Conservation (phyloP, 2,329 filamentous ascomycete species). For the Aspergillus tanneri region DNA sequence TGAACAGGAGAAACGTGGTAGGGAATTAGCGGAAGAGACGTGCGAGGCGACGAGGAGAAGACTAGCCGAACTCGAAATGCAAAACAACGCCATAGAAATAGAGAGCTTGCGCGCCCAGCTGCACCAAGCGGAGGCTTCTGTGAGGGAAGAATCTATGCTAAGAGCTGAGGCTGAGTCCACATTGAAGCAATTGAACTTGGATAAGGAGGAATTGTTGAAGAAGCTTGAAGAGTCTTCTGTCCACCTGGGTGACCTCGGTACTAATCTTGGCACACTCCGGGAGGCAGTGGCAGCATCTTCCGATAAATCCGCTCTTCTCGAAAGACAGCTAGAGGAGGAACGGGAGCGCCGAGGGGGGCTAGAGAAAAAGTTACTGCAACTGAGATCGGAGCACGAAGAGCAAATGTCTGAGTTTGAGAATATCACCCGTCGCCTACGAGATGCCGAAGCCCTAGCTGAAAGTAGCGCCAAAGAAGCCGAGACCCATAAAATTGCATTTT, state of each 20-base stretch:
- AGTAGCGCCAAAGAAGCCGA: constrained; percentile 84
- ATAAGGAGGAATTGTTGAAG: constrained; percentile 73
- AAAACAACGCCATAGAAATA: constrained; percentile 78
- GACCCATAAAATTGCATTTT: constrained; percentile 77
- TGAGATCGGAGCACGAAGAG: constrained; percentile 81
- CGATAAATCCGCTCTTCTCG: constrained; percentile 72
- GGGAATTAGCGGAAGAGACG: constrained; percentile 85
- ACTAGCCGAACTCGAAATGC: constrained; percentile 77
- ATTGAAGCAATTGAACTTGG: constrained; percentile 74
- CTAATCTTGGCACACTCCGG: constrained; percentile 71
- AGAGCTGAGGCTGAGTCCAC: constrained; percentile 74
- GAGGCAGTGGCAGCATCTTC: constrained; percentile 76
- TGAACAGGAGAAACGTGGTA: constrained; percentile 75
- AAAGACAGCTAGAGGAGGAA: constrained; percentile 77
- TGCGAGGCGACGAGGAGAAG: constrained; percentile 77
- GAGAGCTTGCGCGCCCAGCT: constrained; percentile 83
- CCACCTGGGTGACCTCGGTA: constrained; percentile 67
- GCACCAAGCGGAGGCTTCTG: constrained; percentile 72
- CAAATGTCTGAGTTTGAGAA: constrained; percentile 74
- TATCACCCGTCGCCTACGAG: constrained; percentile 70
- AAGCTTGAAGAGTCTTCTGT: constrained; percentile 67
- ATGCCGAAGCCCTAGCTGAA: constrained; percentile 84
- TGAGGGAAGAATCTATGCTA: constrained; percentile 76
- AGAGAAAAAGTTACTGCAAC: constrained; percentile 71
- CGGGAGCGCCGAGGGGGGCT: constrained; percentile 70